These are phyloP conservation scores for Prunella vulgaris DNA, from an alignment of 257 asterid genomes.

Conservation along the genomic window DNA sequence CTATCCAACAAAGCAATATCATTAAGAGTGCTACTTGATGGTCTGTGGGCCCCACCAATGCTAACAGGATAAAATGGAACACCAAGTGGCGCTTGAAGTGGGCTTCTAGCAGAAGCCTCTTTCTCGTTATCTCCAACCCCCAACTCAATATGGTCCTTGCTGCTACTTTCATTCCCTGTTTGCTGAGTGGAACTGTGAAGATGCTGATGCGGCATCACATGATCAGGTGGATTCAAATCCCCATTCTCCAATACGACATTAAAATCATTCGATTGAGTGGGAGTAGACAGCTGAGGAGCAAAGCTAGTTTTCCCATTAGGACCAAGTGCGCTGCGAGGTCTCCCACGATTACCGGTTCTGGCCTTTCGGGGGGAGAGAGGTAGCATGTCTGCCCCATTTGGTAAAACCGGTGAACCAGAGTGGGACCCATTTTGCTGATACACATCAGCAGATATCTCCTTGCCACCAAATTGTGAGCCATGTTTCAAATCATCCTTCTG, in stretches of 20 bases:
- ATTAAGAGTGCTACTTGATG: constrained; percentile 40
- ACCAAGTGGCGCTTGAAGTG: constrained; percentile 83
- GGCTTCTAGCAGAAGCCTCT: constrained; percentile 50
- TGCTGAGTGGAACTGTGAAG: constrained; percentile 25
- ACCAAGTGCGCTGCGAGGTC: constrained; percentile 41
- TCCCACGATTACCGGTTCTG: constrained; percentile 39
- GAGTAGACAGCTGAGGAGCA: constrained; percentile 21
- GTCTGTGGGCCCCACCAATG: constrained; percentile 56
- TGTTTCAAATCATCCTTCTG: constrained; percentile 33
- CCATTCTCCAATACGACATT: constrained; percentile 36
- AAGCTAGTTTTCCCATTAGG: constrained; percentile 35
- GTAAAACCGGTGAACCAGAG: constrained; percentile 34
- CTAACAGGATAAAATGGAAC: constrained; percentile 64
- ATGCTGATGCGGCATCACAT: constrained; percentile 21
- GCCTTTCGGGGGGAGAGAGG: constrained; percentile 62
- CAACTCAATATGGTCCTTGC: constrained; percentile 35
- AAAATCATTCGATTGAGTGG: constrained; percentile 28
- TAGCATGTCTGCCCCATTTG: constrained; percentile 45
- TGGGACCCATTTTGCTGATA: constrained; percentile 44
- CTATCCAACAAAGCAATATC: constrained; percentile 64
- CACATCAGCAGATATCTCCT: constrained; percentile 24
- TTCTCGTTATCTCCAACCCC: constrained; percentile 35
- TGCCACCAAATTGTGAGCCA: no score
- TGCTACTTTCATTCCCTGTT: constrained; percentile 19
- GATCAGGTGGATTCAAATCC: constrained; percentile 24